These are phyloP conservation scores for Fusarium globosum DNA, from an alignment of 2,329 filamentous ascomycete genomes.

Conservation along the genomic window DNA sequence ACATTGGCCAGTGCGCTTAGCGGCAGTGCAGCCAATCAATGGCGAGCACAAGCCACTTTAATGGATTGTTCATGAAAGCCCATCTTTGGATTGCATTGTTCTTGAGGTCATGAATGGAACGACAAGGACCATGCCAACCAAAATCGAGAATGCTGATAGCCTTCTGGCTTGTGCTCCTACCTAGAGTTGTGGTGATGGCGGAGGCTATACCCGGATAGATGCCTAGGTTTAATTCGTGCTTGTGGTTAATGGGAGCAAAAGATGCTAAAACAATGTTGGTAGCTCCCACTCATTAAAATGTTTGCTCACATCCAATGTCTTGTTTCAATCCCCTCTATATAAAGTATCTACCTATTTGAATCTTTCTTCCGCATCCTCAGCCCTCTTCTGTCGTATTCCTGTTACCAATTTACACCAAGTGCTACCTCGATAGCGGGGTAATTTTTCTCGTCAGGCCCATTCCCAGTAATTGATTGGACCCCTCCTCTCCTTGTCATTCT, in stretches of 20 bases:
- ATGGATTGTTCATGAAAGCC: constrained; percentile 3
- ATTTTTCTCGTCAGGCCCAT: constrained; percentile 35
- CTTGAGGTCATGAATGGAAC: constrained; percentile 28
- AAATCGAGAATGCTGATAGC: constrained; percentile 3
- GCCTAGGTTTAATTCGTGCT: background rate
- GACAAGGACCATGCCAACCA: constrained; percentile 18
- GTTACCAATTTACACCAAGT: constrained; percentile 22
- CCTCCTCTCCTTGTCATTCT: constrained; percentile 39
- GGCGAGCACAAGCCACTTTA: constrained; percentile 19
- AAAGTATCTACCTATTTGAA: background rate
- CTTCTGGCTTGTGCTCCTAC: constrained; percentile 10
- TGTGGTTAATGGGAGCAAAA: background rate
- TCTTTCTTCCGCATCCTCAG: background rate
- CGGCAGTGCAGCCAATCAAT: constrained; percentile 40
- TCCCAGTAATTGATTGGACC: constrained; percentile 41
- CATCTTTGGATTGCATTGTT: constrained; percentile 33
- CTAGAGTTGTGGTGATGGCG: background rate
- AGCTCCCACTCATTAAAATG: background rate
- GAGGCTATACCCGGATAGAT: constrained; percentile 10
- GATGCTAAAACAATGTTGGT: background rate
- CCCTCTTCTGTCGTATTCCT: background rate
- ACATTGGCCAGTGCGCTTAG: constrained; percentile 30
- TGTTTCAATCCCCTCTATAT: background rate
- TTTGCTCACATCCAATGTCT: constrained; percentile 2
- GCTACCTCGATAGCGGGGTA: constrained; percentile 42